Percentiles rank a stretch among this genome's conserved stretches.
Conservation (phyloP, 2,329 filamentous ascomycete genomes). For the Bipolaris bicolor region DNA sequence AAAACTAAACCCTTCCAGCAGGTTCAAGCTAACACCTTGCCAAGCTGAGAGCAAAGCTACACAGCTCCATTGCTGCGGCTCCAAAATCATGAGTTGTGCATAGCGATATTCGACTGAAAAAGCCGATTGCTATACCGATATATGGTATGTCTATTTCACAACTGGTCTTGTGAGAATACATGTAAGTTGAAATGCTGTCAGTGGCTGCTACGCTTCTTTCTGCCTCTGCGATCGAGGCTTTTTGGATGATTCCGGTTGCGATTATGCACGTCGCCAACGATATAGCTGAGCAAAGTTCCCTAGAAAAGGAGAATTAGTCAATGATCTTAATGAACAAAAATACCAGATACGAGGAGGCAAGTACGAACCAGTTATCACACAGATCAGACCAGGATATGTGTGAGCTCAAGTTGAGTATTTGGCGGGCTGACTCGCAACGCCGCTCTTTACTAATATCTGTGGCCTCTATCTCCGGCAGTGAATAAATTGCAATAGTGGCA, state of each 20-base stretch:
- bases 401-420: not conserved
- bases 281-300: not conserved
- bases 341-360: not conserved
- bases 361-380: not conserved
- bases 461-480: not conserved
- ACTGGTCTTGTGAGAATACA: not conserved
- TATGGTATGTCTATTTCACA: not conserved
- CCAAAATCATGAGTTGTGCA: not conserved
- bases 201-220: not conserved
- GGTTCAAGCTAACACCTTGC: not conserved
- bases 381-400: not conserved
- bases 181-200: not conserved
- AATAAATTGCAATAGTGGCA: not conserved
- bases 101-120: not conserved
- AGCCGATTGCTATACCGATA: not conserved
- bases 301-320: not conserved
- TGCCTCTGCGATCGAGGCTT: not conserved
- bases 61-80: not conserved
- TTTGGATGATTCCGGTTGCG: not conserved
- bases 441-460: not conserved
- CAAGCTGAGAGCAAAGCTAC: not conserved
- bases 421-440: not conserved
- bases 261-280: not conserved
- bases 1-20: no score
- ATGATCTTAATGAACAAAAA: not conserved